Conservation (phyloP, 1,284 basidiomycete genomes). For the Ceratobasidium sp. region DNA sequence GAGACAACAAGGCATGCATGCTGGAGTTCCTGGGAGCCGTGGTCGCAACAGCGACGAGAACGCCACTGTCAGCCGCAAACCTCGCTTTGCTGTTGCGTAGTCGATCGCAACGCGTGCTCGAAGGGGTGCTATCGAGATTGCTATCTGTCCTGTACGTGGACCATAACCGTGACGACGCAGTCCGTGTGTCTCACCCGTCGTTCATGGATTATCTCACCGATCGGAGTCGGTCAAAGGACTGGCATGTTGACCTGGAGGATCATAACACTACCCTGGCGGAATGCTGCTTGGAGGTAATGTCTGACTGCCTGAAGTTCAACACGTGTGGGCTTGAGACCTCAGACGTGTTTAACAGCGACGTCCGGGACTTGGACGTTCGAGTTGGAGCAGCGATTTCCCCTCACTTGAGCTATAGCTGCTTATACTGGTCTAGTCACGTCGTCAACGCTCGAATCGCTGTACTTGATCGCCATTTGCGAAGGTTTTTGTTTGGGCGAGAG, state of each 20-base stretch:
- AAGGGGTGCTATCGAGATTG: neutral
- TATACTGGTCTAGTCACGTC: conserved; percentile 14
- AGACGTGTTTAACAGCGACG: neutral
- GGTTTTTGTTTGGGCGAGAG: neutral
- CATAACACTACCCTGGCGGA: neutral
- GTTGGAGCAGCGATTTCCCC: neutral
- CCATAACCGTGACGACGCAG: neutral
- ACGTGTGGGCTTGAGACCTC: conserved; percentile 23
- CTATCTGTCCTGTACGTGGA: conserved; percentile 17
- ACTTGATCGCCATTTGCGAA: neutral
- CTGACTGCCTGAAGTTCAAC: neutral
- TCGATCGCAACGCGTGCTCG: neutral
- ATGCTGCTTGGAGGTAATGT: neutral
- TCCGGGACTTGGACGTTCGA: neutral
- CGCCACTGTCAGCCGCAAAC: neutral
- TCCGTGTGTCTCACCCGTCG: conserved; percentile 40
- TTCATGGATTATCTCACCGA: conserved; percentile 42
- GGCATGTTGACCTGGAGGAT: neutral
- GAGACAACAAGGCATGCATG: neutral
- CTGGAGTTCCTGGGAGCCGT: neutral
- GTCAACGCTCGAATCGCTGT: neutral
- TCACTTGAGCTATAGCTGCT: neutral
- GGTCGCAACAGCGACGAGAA: neutral
- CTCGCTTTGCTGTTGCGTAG: neutral
- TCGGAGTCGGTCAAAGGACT: conserved; percentile 15